Conservation (phyloP, 257 asterid genomes). For the Craterostigma plantagineum region DNA sequence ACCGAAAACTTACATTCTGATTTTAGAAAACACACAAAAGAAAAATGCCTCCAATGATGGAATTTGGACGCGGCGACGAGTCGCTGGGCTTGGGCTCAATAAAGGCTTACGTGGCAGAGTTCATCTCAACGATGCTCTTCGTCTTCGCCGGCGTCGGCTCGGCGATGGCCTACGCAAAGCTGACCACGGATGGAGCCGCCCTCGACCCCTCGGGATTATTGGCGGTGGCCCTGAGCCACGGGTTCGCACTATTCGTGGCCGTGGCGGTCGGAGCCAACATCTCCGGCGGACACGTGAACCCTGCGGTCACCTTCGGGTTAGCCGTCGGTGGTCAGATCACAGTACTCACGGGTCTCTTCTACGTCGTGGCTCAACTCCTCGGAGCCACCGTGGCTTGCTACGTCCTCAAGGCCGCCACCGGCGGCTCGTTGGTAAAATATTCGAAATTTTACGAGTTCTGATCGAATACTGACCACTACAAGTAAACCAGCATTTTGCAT, state of each 20-base stretch:
- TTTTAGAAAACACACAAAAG: too few species aligned
- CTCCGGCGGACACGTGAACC: constrained; percentile 72
- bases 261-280: constrained; percentile 48
- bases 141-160: constrained; percentile 97
- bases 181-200: constrained; percentile 38
- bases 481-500: too few species aligned
- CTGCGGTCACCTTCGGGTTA: constrained; percentile 59
- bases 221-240: constrained; percentile 49
- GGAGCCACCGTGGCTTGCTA: constrained; percentile 34
- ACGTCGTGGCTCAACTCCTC: constrained; percentile 50
- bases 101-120: constrained; percentile 84
- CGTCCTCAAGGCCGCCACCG: constrained; percentile 40
- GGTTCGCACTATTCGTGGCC: constrained; percentile 49
- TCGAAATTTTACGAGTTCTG: too few species aligned
- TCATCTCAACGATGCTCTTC: constrained; percentile 90
- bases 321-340: constrained; percentile 67
- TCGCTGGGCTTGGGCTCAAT: constrained; percentile 41
- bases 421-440: constrained; percentile 34
- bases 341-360: constrained; percentile 38
- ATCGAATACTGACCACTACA: too few species aligned
- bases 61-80: constrained; percentile 68
- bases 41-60: constrained; percentile 58
- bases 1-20: too few species aligned
- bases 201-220: constrained; percentile 41
- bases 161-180: constrained; percentile 78